phyloP scores from a whole-genome alignment of 768 basidiomycete species.

The Kwoniella europaea region DNA sequence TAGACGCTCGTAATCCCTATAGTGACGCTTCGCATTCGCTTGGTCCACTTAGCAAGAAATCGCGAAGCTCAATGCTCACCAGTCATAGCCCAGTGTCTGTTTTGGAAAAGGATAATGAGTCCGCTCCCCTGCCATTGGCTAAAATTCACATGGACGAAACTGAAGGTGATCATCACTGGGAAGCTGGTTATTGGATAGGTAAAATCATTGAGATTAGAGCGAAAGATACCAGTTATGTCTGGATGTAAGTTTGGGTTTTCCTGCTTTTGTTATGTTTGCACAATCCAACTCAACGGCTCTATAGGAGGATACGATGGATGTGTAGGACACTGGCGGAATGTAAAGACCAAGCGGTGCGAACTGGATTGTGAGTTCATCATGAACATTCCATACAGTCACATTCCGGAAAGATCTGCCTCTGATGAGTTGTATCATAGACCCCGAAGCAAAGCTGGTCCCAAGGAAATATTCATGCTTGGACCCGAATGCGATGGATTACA shows the following conservation, averaged over 20 bases:
- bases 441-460: slow-evolving; percentile 14
- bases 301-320: slow-evolving; percentile 32
- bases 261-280: not conserved
- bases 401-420: not conserved
- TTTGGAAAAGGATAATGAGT: no score
- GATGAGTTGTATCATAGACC: slow-evolving; percentile 20
- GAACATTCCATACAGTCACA: not conserved
- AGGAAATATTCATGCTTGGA: slow-evolving; percentile 25
- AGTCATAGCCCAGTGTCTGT: no score
- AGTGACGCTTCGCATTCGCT: no score
- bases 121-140: not conserved
- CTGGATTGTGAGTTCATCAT: slow-evolving; percentile 18
- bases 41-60: slow-evolving; percentile 1
- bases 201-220: slow-evolving; percentile 33
- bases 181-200: slow-evolving; percentile 26
- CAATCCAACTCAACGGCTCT: not conserved
- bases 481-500: slow-evolving; percentile 23
- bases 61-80: not conserved
- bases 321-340: slow-evolving; percentile 19
- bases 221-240: slow-evolving; percentile 27
- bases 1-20: no score
- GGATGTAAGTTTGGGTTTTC: slow-evolving; percentile 19
- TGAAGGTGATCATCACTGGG: slow-evolving; percentile 6
- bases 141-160: not conserved
- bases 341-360: slow-evolving; percentile 16